phyloP scores from a whole-genome alignment of 2,329 filamentous ascomycete species.

The Daldinia eschscholtzii region DNA sequence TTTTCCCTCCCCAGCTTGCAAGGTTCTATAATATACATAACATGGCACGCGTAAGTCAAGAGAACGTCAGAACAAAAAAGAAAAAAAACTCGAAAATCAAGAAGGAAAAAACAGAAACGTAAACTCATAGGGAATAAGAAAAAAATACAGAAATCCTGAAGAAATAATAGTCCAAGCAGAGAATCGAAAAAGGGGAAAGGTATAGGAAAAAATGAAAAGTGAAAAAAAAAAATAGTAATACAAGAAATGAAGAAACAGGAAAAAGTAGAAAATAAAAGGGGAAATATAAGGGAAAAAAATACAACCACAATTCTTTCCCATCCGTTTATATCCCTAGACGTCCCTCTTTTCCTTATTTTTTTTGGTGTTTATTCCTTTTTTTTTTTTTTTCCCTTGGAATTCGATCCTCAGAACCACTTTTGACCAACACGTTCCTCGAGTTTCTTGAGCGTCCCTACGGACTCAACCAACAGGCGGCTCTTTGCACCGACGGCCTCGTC shows the following conservation, averaged over 20 bases:
- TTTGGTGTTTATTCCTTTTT: conserved; percentile 12
- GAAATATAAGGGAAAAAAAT: conserved; percentile 32
- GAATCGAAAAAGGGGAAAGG: conserved; percentile 19
- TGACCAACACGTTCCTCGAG: conserved; percentile 61
- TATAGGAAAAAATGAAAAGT: conserved; percentile 18
- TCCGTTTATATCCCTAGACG: conserved; percentile 22
- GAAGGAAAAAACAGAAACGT: conserved; percentile 14
- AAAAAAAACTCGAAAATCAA: neutral
- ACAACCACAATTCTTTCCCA: conserved; percentile 17
- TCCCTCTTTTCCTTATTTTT: conserved; percentile 4
- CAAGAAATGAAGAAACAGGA: conserved; percentile 35
- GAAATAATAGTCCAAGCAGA: conserved; percentile 26
- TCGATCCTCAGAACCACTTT: conserved; percentile 56
- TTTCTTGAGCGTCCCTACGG: conserved; percentile 64
- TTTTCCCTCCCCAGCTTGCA: neutral
- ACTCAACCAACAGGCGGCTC: conserved; percentile 66
- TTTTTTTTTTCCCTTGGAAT: conserved; percentile 6
- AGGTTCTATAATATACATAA: conserved; percentile 39
- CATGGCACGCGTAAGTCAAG: conserved; percentile 2
- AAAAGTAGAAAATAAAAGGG: conserved; percentile 38
- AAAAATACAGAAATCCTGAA: conserved; percentile 24
- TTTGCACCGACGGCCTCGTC: conserved; percentile 62
- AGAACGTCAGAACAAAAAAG: conserved; percentile 9
- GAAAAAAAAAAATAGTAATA: conserved; percentile 34
- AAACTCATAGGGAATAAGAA: conserved; percentile 5